Percentiles rank a stretch among this genome's conserved stretches.
Conservation (phyloP, 2,329 filamentous ascomycete species). For the Ophiostoma himal-ulmi region DNA sequence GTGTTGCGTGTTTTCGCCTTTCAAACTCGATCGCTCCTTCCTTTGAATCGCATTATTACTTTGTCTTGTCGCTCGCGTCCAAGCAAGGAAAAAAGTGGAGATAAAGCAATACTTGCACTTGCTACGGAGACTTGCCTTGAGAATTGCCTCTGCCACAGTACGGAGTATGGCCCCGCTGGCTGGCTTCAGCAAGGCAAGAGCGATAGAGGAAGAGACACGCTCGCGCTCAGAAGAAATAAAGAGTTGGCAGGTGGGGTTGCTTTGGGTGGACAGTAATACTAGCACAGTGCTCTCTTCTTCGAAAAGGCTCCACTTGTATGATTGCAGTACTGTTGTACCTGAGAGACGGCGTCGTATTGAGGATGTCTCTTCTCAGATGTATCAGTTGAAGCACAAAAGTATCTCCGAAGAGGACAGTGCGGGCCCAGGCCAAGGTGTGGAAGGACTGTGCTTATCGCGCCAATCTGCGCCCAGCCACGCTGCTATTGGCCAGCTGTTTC, state of each 20-base stretch:
- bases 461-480: slow-evolving; percentile 7
- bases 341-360: neutral
- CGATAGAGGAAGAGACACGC: neutral
- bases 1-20: neutral
- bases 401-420: neutral
- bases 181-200: neutral
- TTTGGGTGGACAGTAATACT: neutral
- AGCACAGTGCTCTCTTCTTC: neutral
- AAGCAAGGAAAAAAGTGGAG: slow-evolving; percentile 6
- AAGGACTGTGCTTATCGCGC: slow-evolving; percentile 18
- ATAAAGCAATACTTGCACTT: neutral
- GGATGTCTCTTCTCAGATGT: neutral
- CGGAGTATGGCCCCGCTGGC: neutral
- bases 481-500: slow-evolving; percentile 1
- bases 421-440: neutral
- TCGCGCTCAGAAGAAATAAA: neutral
- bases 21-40: neutral
- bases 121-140: neutral
- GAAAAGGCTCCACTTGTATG: neutral
- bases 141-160: neutral
- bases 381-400: neutral
- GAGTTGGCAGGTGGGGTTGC: slow-evolving; percentile 4
- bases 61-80: neutral
- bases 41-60: neutral
- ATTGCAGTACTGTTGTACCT: neutral